Conservation (phyloP, 169 alveolate genomes). For the Plasmodium fragile region DNA sequence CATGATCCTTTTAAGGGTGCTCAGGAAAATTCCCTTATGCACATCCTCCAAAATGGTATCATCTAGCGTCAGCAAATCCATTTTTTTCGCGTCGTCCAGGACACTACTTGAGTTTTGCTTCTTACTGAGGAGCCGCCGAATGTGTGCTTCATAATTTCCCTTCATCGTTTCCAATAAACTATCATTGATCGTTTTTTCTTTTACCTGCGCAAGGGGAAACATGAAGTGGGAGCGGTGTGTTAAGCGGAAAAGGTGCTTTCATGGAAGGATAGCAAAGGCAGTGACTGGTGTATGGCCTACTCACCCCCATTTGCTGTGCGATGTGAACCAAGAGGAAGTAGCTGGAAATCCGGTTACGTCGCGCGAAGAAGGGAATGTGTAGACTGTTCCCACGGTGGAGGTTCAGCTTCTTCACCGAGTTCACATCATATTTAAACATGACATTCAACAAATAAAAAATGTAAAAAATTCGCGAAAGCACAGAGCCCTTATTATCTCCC, state of each 20-base stretch:
- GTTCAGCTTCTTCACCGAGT: background rate
- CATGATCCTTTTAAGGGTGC: constrained; percentile 9
- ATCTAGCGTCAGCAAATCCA: constrained; percentile 13
- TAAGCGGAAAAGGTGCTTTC: background rate
- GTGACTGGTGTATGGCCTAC: background rate
- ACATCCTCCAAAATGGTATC: constrained; percentile 16
- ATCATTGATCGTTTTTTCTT: constrained; percentile 30
- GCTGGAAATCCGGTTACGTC: background rate
- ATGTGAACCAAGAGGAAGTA: constrained; percentile 7
- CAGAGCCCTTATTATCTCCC: constrained; percentile 10
- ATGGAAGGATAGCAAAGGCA: background rate
- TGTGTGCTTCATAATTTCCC: constrained; percentile 8
- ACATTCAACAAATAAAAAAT: constrained; percentile 38
- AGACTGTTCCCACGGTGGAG: constrained; percentile 7
- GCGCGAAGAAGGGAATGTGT: constrained; percentile 20
- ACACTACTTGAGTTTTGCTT: constrained; percentile 20
- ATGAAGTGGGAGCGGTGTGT: background rate
- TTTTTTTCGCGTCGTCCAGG: constrained; percentile 31
- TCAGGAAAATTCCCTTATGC: constrained; percentile 15
- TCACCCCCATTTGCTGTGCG: constrained; percentile 24
- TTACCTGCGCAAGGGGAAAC: constrained; percentile 6
- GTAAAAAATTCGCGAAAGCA: constrained; percentile 27
- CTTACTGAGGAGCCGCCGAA: constrained; percentile 6
- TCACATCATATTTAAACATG: constrained; percentile 18
- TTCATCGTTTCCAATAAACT: constrained; percentile 36